phyloP scores from a whole-genome alignment of 2,329 filamentous ascomycete species.

The Ceratocystis colombiana region DNA sequence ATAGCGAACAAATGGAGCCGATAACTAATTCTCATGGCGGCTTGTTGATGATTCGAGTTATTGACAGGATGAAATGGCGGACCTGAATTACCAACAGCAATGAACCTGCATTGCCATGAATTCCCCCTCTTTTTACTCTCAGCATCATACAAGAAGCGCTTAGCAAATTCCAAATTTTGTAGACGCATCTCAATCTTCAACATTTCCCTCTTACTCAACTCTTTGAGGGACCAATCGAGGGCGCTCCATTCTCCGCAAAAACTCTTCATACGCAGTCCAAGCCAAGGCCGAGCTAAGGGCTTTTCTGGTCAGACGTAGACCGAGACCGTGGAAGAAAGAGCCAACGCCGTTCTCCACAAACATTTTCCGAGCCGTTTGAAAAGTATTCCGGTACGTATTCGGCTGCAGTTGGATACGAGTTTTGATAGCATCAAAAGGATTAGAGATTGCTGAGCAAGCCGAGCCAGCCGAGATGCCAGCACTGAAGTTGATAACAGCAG shows the following conservation, averaged over 20 bases:
- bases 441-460: constrained; percentile 77
- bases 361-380: constrained; percentile 68
- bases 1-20: neutral
- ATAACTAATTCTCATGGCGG: neutral
- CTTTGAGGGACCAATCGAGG: constrained; percentile 19
- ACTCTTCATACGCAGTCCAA: constrained; percentile 94
- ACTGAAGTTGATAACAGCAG: constrained; percentile 62
- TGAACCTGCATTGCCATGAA: constrained; percentile 5
- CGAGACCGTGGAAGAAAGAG: constrained; percentile 76
- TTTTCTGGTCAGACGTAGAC: constrained; percentile 79
- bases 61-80: neutral
- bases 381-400: constrained; percentile 67
- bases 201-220: constrained; percentile 16
- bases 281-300: constrained; percentile 88
- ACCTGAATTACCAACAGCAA: neutral
- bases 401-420: constrained; percentile 89
- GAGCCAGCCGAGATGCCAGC: constrained; percentile 74
- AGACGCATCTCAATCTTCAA: no score
- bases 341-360: constrained; percentile 67
- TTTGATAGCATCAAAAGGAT: constrained; percentile 95
- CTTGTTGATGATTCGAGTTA: neutral
- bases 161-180: no score
- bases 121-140: neutral
- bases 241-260: constrained; percentile 59
- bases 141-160: neutral